phyloP scores from a whole-genome alignment of 1,284 basidiomycete species.

The Tremellales sp. region DNA sequence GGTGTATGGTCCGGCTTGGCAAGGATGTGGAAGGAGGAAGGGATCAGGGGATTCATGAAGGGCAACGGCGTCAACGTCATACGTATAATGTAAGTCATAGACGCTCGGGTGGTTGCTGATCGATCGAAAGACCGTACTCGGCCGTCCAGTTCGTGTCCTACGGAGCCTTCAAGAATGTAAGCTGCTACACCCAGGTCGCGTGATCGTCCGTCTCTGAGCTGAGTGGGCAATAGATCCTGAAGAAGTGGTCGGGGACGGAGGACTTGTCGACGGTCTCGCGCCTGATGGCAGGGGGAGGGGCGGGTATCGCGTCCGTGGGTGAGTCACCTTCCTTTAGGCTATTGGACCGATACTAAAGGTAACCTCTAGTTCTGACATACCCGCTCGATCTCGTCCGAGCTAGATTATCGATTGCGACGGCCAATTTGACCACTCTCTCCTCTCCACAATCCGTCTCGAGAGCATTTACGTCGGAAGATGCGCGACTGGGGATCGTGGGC shows the following conservation, averaged over 20 bases:
- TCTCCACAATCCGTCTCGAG: slow-evolving; percentile 7
- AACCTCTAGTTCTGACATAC: slow-evolving; percentile 68
- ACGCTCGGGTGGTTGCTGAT: slow-evolving; percentile 56
- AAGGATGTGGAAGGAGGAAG: slow-evolving; percentile 90
- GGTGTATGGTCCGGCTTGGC: slow-evolving; percentile 74
- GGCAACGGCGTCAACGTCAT: slow-evolving; percentile 83
- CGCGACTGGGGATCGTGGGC: slow-evolving; percentile 67
- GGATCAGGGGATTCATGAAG: slow-evolving; percentile 85
- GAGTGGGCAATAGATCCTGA: slow-evolving; percentile 15
- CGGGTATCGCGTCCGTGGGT: slow-evolving; percentile 87
- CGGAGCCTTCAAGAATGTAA: slow-evolving; percentile 78
- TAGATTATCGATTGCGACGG: slow-evolving; percentile 87
- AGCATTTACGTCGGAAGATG: slow-evolving; percentile 38
- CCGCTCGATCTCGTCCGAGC: slow-evolving; percentile 89
- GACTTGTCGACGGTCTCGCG: slow-evolving; percentile 78
- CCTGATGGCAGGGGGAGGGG: slow-evolving; percentile 76
- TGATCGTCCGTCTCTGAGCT: no score
- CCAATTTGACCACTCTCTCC: slow-evolving; percentile 53
- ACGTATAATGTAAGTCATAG: no score
- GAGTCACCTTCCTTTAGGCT: slow-evolving; percentile 36
- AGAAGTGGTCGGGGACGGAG: slow-evolving; percentile 54
- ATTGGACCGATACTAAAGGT: background rate
- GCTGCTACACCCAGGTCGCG: slow-evolving; percentile 18
- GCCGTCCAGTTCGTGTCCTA: slow-evolving; percentile 86
- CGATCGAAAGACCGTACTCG: slow-evolving; percentile 51